These are phyloP conservation scores for Jatropha curcas DNA, from an alignment of 345 rosid genomes.

Conservation along the genomic window DNA sequence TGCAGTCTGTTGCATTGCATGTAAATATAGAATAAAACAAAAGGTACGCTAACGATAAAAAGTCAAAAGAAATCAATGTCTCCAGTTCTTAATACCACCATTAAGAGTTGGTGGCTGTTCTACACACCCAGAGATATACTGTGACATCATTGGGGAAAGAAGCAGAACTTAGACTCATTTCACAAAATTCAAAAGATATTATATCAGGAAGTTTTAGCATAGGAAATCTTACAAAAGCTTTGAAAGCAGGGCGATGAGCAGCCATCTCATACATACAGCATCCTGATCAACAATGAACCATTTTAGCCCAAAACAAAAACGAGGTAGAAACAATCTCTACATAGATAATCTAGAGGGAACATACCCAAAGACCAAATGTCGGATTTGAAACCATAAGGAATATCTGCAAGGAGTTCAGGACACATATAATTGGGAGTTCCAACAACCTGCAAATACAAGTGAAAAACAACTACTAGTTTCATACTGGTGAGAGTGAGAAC, in stretches of 20 bases:
- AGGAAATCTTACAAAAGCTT: conserved; percentile 84
- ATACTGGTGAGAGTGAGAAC: conserved; percentile 21
- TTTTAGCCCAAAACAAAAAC: conserved; percentile 25
- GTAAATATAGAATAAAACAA: background rate
- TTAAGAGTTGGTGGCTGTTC: too few species aligned
- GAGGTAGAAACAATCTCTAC: background rate
- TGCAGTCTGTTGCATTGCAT: background rate
- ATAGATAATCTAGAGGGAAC: conserved; percentile 12
- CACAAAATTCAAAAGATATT: background rate
- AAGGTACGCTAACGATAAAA: background rate
- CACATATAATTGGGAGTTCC: conserved; percentile 99
- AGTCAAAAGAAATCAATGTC: too few species aligned
- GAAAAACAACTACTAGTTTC: conserved; percentile 14
- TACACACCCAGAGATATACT: background rate
- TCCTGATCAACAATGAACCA: conserved; percentile 54
- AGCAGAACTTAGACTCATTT: conserved; percentile 3
- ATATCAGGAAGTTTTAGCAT: conserved; percentile 15
- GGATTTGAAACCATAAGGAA: conserved; percentile 97
- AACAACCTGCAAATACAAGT: conserved; percentile 65
- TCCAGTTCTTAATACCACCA: too few species aligned
- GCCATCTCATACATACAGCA: conserved; percentile 99
- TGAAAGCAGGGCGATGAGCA: conserved; percentile 95
- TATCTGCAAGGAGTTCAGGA: conserved; percentile 96
- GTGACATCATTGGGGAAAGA: conserved; percentile 3
- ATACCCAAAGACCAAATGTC: conserved; percentile 99